Evolutionary conservation across 2,329 filamentous ascomycete genomes (phyloP).

Genomic region (Aureobasidium sp.): DNA sequence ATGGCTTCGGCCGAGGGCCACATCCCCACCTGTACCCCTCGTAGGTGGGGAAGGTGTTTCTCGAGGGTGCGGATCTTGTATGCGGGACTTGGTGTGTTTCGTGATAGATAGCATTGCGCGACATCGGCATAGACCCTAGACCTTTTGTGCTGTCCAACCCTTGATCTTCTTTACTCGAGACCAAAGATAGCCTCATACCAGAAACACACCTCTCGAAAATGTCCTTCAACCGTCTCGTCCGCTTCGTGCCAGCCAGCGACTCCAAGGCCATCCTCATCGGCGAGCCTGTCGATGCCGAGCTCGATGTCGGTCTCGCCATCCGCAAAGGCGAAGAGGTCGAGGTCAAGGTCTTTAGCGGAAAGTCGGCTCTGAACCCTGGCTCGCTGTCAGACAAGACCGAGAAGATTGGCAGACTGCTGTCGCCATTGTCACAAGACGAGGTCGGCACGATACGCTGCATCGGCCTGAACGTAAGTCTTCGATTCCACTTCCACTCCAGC

Average conservation of each 20-base stretch:
- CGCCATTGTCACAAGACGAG: slow-evolving; percentile 43
- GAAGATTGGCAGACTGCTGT: slow-evolving; percentile 43
- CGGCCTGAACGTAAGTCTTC: slow-evolving; percentile 45
- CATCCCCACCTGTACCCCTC: slow-evolving; percentile 5
- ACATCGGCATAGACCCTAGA: slow-evolving; percentile 3
- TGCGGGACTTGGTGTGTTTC: slow-evolving; percentile 9
- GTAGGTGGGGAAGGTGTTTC: slow-evolving; percentile 10
- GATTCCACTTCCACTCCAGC: background rate
- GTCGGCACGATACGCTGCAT: slow-evolving; percentile 54
- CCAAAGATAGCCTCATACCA: background rate
- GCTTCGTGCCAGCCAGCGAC: slow-evolving; percentile 20
- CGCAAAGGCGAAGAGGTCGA: slow-evolving; percentile 50
- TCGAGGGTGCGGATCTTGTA: background rate
- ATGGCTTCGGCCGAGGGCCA: background rate
- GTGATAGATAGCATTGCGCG: background rate
- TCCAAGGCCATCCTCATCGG: slow-evolving; percentile 18
- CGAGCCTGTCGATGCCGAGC: slow-evolving; percentile 32
- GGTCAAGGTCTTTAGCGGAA: slow-evolving; percentile 52
- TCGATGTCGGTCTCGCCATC: slow-evolving; percentile 54
- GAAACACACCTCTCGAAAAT: background rate
- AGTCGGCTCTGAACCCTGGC: slow-evolving; percentile 51
- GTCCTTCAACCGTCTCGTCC: slow-evolving; percentile 19
- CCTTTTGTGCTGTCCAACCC: background rate
- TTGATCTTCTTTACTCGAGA: background rate
- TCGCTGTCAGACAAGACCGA: slow-evolving; percentile 43